Conservation (phyloP, 345 rosid species). For the Eucalyptus polybractea region DNA sequence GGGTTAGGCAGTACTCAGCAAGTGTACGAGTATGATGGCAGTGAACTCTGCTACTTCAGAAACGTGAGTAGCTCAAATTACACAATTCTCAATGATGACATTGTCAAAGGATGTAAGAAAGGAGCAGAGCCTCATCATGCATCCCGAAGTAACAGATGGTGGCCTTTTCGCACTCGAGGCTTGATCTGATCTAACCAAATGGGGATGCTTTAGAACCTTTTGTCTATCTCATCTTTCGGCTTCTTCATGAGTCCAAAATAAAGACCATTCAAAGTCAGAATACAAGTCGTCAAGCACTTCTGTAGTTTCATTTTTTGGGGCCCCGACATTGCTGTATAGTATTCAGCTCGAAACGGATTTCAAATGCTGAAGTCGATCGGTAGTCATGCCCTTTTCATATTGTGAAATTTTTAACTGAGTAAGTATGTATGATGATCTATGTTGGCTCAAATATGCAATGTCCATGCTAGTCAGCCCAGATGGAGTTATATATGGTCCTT, state of each 20-base stretch:
- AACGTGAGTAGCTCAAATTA: constrained; percentile 67
- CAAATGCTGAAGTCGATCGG: not conserved
- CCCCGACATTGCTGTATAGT: not conserved
- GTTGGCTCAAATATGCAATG: not conserved
- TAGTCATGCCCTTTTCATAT: not conserved
- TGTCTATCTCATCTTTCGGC: not conserved
- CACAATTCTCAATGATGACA: constrained; percentile 38
- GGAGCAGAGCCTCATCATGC: not conserved
- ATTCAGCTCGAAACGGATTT: not conserved
- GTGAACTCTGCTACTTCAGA: constrained; percentile 51
- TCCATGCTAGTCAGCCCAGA: not conserved
- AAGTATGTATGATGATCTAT: not conserved
- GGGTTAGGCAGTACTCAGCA: constrained; percentile 45
- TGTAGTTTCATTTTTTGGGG: not conserved
- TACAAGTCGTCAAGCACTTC: not conserved
- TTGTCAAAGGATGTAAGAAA: constrained; percentile 12
- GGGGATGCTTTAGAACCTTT: not conserved
- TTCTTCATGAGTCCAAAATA: not conserved
- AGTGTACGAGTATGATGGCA: constrained; percentile 35
- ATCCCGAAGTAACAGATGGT: not conserved
- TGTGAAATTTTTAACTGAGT: not conserved
- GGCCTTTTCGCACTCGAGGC: not conserved
- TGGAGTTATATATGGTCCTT: not conserved
- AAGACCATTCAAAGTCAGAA: not conserved
- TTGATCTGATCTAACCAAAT: not conserved